These are phyloP conservation scores for Trypethelium eluteriae DNA, from an alignment of 495 filamentous ascomycete species.

Conservation along the genomic window DNA sequence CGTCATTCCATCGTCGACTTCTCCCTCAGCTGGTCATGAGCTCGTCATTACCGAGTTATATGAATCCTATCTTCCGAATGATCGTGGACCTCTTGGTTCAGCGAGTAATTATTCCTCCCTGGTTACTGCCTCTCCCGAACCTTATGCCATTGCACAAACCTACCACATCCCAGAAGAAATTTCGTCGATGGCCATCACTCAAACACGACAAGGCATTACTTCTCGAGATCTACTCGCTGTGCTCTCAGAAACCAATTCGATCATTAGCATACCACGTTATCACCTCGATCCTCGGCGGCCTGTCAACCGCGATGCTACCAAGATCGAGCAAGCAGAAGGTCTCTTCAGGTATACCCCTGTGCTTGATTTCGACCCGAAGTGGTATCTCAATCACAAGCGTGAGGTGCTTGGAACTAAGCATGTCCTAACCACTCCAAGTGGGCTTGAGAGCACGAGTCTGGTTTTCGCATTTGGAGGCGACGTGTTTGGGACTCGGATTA, in stretches of 20 bases:
- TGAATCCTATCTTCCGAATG: slow-evolving; percentile 73
- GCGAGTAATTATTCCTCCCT: slow-evolving; percentile 65
- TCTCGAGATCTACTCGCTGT: slow-evolving; percentile 72
- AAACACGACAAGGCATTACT: slow-evolving; percentile 90
- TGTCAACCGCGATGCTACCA: slow-evolving; percentile 71
- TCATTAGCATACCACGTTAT: slow-evolving; percentile 69
- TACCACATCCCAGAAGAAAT: slow-evolving; percentile 72
- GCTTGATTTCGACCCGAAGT: slow-evolving; percentile 77
- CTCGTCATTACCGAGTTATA: slow-evolving; percentile 82
- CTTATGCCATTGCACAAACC: slow-evolving; percentile 67
- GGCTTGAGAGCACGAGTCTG: slow-evolving; percentile 89
- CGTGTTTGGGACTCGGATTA: slow-evolving; percentile 75
- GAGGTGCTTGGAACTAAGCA: slow-evolving; percentile 69
- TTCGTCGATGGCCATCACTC: slow-evolving; percentile 70
- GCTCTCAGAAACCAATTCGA: slow-evolving; percentile 58
- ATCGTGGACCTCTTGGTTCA: slow-evolving; percentile 70
- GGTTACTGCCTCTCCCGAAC: slow-evolving; percentile 47
- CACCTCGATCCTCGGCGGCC: slow-evolving; percentile 83
- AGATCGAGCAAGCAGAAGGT: slow-evolving; percentile 75
- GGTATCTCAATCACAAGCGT: slow-evolving; percentile 71
- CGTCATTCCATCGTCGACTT: slow-evolving; percentile 37
- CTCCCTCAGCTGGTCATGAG: slow-evolving; percentile 72
- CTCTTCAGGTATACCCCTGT: slow-evolving; percentile 65
- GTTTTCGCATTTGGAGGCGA: slow-evolving; percentile 86
- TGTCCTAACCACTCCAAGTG: slow-evolving; percentile 63